A percentile compares a stretch with the other conserved stretches of the same genome.
These are phyloP conservation scores for Cyclostephanos tholiformis DNA, from an alignment of 108 stramenopile species.

Conservation along the genomic window DNA sequence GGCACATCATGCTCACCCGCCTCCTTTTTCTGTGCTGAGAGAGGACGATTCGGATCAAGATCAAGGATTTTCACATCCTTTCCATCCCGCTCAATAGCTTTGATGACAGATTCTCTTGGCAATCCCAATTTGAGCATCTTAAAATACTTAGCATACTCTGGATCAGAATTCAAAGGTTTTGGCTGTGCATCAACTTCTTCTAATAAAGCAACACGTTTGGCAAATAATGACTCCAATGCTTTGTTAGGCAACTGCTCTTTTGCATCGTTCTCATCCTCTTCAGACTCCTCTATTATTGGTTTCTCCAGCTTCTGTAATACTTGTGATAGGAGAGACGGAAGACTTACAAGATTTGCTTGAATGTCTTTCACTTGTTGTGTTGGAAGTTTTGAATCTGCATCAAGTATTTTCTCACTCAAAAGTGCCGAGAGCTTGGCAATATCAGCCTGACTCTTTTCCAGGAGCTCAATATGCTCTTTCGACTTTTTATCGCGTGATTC, in stretches of 20 bases:
- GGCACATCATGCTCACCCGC: conserved; percentile 1
- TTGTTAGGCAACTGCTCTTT: not conserved
- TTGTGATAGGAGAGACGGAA: conserved; percentile 37
- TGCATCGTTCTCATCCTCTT: conserved; percentile 10
- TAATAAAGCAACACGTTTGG: conserved; percentile 15
- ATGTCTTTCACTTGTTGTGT: not conserved
- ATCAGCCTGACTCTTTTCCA: conserved; percentile 24
- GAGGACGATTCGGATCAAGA: conserved; percentile 54
- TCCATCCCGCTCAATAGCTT: conserved; percentile 72
- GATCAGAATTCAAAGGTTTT: conserved; percentile 62
- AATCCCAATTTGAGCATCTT: conserved; percentile 76
- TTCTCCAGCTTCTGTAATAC: conserved; percentile 35
- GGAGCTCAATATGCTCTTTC: conserved; percentile 21
- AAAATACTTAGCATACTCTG: conserved; percentile 80
- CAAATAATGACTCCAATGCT: conserved; percentile 33
- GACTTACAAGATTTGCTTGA: conserved; percentile 25
- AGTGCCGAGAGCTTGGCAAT: conserved; percentile 38
- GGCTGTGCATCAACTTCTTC: conserved; percentile 20
- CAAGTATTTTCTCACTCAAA: conserved; percentile 25
- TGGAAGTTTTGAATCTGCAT: not conserved
- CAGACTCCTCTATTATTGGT: conserved; percentile 1
- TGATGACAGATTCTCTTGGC: conserved; percentile 63
- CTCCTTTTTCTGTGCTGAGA: conserved; percentile 26
- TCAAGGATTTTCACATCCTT: conserved; percentile 64
- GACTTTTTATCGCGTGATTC: conserved; percentile 5